Conservation (phyloP, 305 asterid genomes). For the Fraxinus ornus region DNA sequence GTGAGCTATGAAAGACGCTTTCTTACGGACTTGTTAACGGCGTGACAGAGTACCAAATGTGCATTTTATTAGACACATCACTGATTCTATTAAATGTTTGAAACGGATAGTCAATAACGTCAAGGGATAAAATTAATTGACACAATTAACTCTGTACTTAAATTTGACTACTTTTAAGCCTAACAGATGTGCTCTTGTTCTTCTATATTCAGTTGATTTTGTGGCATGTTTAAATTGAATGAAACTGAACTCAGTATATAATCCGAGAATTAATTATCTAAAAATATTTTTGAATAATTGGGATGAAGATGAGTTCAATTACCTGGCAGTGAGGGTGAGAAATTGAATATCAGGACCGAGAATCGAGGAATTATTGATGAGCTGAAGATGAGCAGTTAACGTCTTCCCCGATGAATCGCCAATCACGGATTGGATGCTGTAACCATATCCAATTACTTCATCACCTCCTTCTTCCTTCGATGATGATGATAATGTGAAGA, state of each 20-base stretch:
- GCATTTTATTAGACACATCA: not conserved
- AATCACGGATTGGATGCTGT: constrained; percentile 33
- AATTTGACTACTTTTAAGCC: not conserved
- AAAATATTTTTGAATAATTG: not conserved
- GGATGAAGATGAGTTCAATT: not conserved
- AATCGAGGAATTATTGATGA: constrained; percentile 40
- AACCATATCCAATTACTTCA: constrained; percentile 36
- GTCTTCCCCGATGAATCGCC: constrained; percentile 27
- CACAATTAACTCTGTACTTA: too few species aligned
- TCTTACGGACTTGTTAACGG: not conserved
- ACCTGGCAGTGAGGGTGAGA: constrained; percentile 64
- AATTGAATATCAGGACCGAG: constrained; percentile 54
- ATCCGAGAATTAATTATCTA: not conserved
- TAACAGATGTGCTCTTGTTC: not conserved
- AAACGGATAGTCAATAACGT: too few species aligned
- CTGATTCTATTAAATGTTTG: too few species aligned
- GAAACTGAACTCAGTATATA: not conserved
- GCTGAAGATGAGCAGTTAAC: constrained; percentile 36
- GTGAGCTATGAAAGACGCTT: not conserved
- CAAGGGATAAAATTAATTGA: too few species aligned
- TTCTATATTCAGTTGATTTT: not conserved
- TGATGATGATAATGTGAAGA: constrained; percentile 21
- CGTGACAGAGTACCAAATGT: not conserved
- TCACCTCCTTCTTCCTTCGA: constrained; percentile 3
- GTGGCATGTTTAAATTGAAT: not conserved